Conservation (phyloP, 257 asterid species). For the Coffea eugenioides region DNA sequence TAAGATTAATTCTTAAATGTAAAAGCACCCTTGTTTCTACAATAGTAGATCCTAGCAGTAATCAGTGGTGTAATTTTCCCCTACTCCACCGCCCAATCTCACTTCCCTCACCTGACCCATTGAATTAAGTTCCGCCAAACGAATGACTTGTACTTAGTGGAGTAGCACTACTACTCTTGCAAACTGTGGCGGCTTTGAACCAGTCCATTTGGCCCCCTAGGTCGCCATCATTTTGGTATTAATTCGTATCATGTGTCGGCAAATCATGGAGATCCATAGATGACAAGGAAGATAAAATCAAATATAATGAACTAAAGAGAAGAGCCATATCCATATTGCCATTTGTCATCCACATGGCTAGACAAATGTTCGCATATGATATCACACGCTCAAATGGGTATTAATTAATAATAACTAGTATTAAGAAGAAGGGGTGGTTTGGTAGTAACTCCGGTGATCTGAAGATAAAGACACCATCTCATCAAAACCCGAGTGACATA, state of each 20-base stretch:
- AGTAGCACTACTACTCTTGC: too few relatives aligned
- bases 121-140: too few relatives aligned
- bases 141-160: too few relatives aligned
- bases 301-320: neutral
- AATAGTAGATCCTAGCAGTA: neutral
- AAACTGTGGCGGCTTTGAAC: neutral
- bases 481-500: neutral
- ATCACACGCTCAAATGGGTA: too few relatives aligned
- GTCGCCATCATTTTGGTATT: neutral
- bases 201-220: neutral
- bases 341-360: conserved; percentile 8
- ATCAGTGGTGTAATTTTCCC: too few relatives aligned
- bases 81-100: neutral
- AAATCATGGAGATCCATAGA: conserved; percentile 17
- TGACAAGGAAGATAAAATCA: conserved; percentile 5
- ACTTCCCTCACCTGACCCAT: neutral
- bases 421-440: neutral
- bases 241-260: conserved; percentile 23
- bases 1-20: too few relatives aligned
- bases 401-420: neutral
- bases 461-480: conserved; percentile 14
- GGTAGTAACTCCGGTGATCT: neutral
- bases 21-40: neutral
- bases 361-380: neutral
- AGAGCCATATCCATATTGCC: neutral